A percentile compares a stretch with the other conserved stretches of the same genome.
Conservation (phyloP, 805 yeast species). For the Myxozyma mucilagina region DNA sequence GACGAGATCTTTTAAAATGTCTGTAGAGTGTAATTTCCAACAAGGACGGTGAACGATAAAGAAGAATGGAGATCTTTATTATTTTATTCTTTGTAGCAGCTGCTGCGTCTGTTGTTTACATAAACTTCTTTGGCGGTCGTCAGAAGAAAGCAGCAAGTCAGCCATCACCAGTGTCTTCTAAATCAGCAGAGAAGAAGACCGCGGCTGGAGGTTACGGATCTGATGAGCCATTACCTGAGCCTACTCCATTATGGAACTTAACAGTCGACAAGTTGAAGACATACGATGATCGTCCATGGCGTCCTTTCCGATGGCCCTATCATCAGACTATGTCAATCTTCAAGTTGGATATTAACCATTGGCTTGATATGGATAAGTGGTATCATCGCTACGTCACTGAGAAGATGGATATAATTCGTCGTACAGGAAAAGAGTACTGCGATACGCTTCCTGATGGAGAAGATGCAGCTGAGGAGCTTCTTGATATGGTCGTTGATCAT, state of each 20-base stretch:
- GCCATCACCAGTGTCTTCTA: neutral
- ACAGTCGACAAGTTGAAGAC: conserved; percentile 66
- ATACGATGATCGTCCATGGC: conserved; percentile 76
- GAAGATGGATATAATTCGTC: conserved; percentile 57
- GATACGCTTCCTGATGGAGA: conserved; percentile 66
- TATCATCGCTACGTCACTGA: conserved; percentile 63
- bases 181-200: neutral
- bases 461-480: conserved; percentile 57
- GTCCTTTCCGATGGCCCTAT: conserved; percentile 79
- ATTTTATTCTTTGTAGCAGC: neutral
- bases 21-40: too few species aligned
- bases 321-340: conserved; percentile 77
- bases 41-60: neutral
- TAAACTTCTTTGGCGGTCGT: neutral
- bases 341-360: conserved; percentile 69
- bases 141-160: neutral
- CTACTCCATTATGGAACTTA: conserved; percentile 57
- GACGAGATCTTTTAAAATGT: too few species aligned
- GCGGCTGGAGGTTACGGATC: neutral
- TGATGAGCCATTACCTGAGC: conserved; percentile 42
- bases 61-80: neutral
- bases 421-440: conserved; percentile 61
- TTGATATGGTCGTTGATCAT: conserved; percentile 63
- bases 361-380: conserved; percentile 80
- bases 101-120: neutral